Conservation (phyloP, 257 asterid genomes). For the Sherardia arvensis region DNA sequence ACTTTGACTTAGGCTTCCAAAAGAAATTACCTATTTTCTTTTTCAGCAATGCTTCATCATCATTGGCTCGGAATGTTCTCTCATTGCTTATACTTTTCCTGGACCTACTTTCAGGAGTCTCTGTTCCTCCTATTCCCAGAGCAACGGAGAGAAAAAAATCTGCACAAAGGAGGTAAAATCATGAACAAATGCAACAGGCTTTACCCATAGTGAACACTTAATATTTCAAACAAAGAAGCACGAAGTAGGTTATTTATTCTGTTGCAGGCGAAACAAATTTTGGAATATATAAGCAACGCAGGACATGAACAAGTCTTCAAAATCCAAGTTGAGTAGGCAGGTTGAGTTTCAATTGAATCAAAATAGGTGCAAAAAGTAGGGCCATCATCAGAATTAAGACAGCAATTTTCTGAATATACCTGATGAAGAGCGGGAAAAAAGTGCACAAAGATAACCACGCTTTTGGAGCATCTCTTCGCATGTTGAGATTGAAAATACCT, state of each 20-base stretch:
- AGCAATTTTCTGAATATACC: slow-evolving; percentile 35
- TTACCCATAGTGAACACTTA: background rate
- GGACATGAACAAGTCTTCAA: background rate
- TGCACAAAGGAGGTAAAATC: slow-evolving; percentile 29
- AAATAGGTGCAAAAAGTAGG: background rate
- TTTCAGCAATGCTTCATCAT: slow-evolving; percentile 43
- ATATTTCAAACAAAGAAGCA: background rate
- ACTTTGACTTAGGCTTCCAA: background rate
- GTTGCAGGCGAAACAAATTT: background rate
- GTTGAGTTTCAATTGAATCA: background rate
- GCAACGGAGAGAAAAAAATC: slow-evolving; percentile 87
- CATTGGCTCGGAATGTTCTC: slow-evolving; percentile 87
- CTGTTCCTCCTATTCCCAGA: slow-evolving; percentile 88
- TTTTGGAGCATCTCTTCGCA: slow-evolving; percentile 83
- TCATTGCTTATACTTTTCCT: slow-evolving; percentile 88
- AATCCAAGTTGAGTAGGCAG: background rate
- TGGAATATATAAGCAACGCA: background rate
- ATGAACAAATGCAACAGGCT: background rate
- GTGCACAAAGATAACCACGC: slow-evolving; percentile 63
- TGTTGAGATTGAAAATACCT: slow-evolving; percentile 64
- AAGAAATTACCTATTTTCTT: slow-evolving; percentile 59
- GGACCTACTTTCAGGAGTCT: slow-evolving; percentile 47
- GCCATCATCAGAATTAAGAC: background rate
- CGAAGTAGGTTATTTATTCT: background rate
- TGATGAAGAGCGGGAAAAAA: slow-evolving; percentile 84